These are phyloP conservation scores for Fusarium sulawesiense DNA, from an alignment of 2,329 filamentous ascomycete genomes.

Conservation along the genomic window DNA sequence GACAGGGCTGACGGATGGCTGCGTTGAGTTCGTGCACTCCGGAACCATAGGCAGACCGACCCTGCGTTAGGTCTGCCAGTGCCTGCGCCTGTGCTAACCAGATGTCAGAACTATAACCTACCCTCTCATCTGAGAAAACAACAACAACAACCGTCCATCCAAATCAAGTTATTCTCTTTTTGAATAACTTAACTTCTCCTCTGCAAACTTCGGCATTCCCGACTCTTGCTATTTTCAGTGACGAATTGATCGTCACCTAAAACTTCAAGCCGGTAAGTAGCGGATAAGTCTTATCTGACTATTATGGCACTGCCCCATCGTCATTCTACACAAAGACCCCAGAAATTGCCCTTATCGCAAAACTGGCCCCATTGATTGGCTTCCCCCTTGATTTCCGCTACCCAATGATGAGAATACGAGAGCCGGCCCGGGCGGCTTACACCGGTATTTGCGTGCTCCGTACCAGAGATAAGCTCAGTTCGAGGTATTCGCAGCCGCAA, in stretches of 20 bases:
- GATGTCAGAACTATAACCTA: slow-evolving; percentile 42
- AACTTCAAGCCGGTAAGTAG: slow-evolving; percentile 38
- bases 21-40: slow-evolving; percentile 46
- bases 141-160: slow-evolving; percentile 13
- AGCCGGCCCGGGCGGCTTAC: slow-evolving; percentile 47
- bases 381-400: slow-evolving; percentile 34
- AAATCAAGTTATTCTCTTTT: slow-evolving; percentile 22
- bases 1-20: slow-evolving; percentile 49
- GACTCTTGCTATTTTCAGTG: slow-evolving; percentile 41
- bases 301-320: slow-evolving; percentile 23
- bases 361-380: slow-evolving; percentile 26
- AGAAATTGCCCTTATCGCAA: slow-evolving; percentile 35
- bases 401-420: slow-evolving; percentile 43
- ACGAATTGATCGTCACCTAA: slow-evolving; percentile 33
- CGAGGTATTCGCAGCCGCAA: slow-evolving; percentile 25
- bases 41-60: slow-evolving; percentile 7
- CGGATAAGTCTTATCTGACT: slow-evolving; percentile 39
- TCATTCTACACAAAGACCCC: slow-evolving; percentile 13
- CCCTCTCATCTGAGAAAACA: slow-evolving; percentile 41
- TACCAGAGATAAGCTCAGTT: slow-evolving; percentile 33
- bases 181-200: slow-evolving; percentile 11
- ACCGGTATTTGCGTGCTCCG: slow-evolving; percentile 32
- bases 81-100: slow-evolving; percentile 41
- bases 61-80: slow-evolving; percentile 9
- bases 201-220: slow-evolving; percentile 35